Conservation (phyloP, 2,329 filamentous ascomycete species). For the Cordyceps pruinosa region DNA sequence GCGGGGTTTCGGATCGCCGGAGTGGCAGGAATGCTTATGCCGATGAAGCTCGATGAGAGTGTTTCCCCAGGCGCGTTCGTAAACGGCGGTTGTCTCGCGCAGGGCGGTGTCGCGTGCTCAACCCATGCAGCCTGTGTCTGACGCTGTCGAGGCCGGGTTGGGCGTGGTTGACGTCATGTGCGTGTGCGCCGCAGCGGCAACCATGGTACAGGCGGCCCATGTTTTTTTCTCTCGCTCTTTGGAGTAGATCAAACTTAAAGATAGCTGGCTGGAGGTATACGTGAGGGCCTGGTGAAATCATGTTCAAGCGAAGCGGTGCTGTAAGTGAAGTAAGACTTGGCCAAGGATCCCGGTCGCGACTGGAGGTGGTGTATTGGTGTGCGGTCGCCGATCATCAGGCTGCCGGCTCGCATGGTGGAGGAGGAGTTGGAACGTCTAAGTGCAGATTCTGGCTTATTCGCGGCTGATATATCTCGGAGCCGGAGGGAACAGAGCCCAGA, state of each 20-base stretch:
- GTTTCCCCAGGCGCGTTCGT: too few relatives aligned
- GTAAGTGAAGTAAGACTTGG: too few relatives aligned
- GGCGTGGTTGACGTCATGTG: slow-evolving; percentile 12
- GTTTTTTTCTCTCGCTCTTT: background rate
- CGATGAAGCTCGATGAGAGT: background rate
- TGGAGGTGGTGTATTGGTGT: background rate
- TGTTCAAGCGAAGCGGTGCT: background rate
- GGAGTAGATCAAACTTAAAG: background rate
- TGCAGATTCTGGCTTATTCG: too few relatives aligned
- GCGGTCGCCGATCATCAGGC: background rate
- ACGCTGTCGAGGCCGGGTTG: background rate
- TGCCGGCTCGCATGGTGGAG: too few relatives aligned
- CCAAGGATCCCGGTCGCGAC: too few relatives aligned
- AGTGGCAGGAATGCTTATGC: too few relatives aligned
- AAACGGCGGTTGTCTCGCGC: background rate
- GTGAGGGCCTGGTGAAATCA: background rate
- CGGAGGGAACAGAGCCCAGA: too few relatives aligned
- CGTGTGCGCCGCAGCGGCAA: background rate
- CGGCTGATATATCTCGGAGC: too few relatives aligned
- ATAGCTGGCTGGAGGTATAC: background rate
- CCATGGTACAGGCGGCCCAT: background rate
- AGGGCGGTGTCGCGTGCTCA: slow-evolving; percentile 2
- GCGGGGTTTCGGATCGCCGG: too few relatives aligned
- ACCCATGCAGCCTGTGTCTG: background rate
- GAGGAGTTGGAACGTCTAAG: too few relatives aligned